These are phyloP conservation scores for Penicillium samsonianum DNA, from an alignment of 495 filamentous ascomycete species.

Conservation along the genomic window DNA sequence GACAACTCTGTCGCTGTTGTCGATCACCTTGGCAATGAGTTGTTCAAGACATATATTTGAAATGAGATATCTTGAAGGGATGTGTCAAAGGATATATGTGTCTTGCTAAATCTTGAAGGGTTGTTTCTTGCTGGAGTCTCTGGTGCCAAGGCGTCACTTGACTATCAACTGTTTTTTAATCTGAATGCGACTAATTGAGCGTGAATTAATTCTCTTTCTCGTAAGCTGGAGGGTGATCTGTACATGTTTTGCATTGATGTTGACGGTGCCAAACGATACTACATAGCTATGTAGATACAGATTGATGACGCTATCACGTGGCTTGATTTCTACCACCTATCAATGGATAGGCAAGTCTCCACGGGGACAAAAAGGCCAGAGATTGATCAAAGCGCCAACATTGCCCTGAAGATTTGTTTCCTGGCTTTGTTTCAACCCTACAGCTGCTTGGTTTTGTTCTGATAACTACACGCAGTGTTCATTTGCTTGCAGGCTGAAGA, in stretches of 20 bases:
- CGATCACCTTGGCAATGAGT: slow-evolving; percentile 3
- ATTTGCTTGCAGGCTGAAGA: neutral
- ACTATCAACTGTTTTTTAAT: neutral
- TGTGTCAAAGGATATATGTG: neutral
- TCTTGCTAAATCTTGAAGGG: neutral
- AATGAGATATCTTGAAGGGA: neutral
- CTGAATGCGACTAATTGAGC: neutral
- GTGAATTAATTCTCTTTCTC: neutral
- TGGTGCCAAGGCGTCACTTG: neutral
- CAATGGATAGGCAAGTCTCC: neutral
- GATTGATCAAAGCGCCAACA: neutral
- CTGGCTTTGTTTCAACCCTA: neutral
- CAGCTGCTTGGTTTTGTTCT: neutral
- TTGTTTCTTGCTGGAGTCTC: neutral
- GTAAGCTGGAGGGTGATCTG: neutral
- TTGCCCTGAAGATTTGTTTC: neutral
- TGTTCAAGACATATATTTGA: neutral
- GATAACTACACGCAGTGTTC: neutral
- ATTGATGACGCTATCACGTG: neutral
- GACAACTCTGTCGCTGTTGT: neutral
- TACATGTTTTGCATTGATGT: neutral
- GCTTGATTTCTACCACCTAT: neutral
- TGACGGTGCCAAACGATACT: neutral
- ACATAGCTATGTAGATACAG: neutral
- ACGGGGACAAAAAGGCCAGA: neutral